phyloP scores from a whole-genome alignment of 345 rosid genomes.

The Salix viminalis region DNA sequence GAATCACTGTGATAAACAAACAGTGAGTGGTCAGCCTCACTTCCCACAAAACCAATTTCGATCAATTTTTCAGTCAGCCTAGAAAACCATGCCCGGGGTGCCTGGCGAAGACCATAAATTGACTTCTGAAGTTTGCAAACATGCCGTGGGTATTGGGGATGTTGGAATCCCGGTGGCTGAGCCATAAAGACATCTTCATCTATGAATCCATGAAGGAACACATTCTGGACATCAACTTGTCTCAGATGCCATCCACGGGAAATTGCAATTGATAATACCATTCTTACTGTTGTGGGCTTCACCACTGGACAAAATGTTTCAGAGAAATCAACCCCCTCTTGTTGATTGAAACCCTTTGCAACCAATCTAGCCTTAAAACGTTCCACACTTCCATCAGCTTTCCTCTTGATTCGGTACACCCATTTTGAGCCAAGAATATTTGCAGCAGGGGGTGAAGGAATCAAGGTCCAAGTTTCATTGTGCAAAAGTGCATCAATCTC shows the following conservation, averaged over 20 bases:
- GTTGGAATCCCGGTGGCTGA: not conserved
- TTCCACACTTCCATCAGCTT: not conserved
- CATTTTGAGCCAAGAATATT: not conserved
- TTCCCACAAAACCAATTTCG: rapidly evolving
- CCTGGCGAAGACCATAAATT: not conserved
- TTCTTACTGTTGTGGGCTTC: rapidly evolving
- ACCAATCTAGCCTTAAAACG: not conserved
- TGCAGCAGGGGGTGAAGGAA: not conserved
- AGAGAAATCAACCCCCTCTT: not conserved
- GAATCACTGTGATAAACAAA: not conserved
- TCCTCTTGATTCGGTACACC: not conserved
- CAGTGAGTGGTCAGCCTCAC: not conserved
- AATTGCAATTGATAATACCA: not conserved
- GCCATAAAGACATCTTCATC: not conserved
- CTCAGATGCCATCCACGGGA: not conserved
- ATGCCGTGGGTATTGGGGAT: not conserved
- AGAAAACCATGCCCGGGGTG: not conserved
- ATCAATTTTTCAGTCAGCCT: rapidly evolving
- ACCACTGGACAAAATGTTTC: not conserved
- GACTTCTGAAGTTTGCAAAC: not conserved
- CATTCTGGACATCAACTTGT: not conserved
- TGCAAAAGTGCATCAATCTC: too few relatives aligned
- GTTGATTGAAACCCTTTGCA: not conserved
- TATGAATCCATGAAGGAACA: not conserved
- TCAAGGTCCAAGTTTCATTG: not conserved